These are phyloP conservation scores for Epithemia pelagica DNA, from an alignment of 108 stramenopile genomes.

Conservation along the genomic window DNA sequence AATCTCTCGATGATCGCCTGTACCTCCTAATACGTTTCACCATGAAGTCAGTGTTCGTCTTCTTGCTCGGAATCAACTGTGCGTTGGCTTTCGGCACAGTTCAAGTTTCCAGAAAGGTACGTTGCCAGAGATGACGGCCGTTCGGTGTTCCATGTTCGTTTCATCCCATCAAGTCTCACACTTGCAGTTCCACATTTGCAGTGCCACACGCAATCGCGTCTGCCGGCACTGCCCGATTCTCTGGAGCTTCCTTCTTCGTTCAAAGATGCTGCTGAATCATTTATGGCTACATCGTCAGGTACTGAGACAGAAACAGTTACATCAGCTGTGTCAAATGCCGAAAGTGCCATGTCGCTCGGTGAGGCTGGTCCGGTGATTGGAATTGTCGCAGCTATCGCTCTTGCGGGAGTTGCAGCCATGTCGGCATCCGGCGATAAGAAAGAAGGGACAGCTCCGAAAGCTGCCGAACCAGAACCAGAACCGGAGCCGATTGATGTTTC, in stretches of 20 bases:
- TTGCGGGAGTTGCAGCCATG: neutral
- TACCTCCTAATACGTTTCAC: too few relatives aligned
- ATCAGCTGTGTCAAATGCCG: neutral
- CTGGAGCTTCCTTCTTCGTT: neutral
- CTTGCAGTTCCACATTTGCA: too few relatives aligned
- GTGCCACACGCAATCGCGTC: neutral
- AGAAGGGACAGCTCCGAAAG: neutral
- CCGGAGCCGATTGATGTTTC: conserved; percentile 41
- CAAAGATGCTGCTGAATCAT: neutral
- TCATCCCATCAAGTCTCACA: neutral
- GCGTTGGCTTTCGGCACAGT: too few relatives aligned
- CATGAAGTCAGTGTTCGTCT: too few relatives aligned
- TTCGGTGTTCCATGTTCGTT: too few relatives aligned
- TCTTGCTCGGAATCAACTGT: too few relatives aligned
- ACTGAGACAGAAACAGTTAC: neutral
- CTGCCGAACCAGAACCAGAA: neutral
- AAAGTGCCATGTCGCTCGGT: neutral
- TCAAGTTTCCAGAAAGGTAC: too few relatives aligned
- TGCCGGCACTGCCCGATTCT: neutral
- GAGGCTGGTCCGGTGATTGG: neutral
- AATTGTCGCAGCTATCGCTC: neutral
- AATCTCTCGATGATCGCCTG: too few relatives aligned
- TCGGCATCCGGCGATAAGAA: neutral
- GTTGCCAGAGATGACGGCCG: too few relatives aligned
- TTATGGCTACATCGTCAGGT: neutral